Percentiles rank a stretch among this genome's conserved stretches.
Evolutionary conservation across 2,329 filamentous ascomycete species (phyloP).

Genomic region (Epichloe aotearoae): DNA sequence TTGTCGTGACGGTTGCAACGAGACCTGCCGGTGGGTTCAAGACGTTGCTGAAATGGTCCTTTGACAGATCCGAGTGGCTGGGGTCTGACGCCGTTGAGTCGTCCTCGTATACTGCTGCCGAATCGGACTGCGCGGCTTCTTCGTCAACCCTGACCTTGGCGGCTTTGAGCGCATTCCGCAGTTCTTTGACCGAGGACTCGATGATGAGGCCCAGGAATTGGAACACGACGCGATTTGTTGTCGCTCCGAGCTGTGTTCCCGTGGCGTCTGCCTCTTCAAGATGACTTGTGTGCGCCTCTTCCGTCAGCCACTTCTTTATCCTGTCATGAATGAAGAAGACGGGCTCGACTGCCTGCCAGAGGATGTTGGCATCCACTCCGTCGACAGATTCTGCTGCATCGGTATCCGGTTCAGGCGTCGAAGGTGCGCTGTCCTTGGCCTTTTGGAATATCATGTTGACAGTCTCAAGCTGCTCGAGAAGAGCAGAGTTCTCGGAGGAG

Average conservation of each 20-base stretch:
- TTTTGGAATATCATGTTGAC: slow-evolving; percentile 15
- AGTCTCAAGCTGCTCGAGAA: slow-evolving; percentile 15
- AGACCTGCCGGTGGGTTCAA: slow-evolving; percentile 25
- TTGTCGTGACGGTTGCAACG: slow-evolving; percentile 16
- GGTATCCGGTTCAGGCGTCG: slow-evolving; percentile 6
- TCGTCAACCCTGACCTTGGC: slow-evolving; percentile 17
- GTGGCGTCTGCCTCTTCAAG: slow-evolving; percentile 8
- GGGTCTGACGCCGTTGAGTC: slow-evolving; percentile 60
- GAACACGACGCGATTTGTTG: slow-evolving; percentile 81
- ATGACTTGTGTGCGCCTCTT: slow-evolving; percentile 40
- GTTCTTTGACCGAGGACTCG: slow-evolving; percentile 70
- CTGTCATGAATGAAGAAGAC: slow-evolving; percentile 50
- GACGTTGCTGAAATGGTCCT: slow-evolving; percentile 65
- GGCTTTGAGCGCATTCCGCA: slow-evolving; percentile 56
- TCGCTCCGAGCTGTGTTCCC: slow-evolving; percentile 36
- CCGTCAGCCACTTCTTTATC: slow-evolving; percentile 42
- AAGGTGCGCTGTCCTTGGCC: slow-evolving; percentile 10
- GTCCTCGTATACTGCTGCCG: slow-evolving; percentile 49
- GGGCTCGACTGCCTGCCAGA: slow-evolving; percentile 73
- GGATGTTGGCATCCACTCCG: slow-evolving; percentile 26
- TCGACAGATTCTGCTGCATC: slow-evolving; percentile 2
- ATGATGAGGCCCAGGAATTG: slow-evolving; percentile 79
- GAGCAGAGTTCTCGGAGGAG: slow-evolving; percentile 10
- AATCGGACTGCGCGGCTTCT: slow-evolving; percentile 37
- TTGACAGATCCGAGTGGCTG: slow-evolving; percentile 65